Conservation (phyloP, 441 rosid species). For the Omphalea diandra region DNA sequence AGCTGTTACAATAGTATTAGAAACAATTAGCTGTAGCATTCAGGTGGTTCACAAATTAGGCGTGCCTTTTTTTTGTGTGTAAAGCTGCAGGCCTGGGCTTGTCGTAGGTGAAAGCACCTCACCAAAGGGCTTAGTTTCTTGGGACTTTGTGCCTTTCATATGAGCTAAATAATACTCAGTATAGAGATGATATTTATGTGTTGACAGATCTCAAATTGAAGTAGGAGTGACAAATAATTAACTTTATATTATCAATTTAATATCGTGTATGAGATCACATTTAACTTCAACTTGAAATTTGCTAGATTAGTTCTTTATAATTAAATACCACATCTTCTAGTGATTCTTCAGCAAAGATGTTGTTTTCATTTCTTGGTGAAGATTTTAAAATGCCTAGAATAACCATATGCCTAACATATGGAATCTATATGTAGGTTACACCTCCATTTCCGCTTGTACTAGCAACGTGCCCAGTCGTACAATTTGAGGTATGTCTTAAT, state of each 20-base stretch:
- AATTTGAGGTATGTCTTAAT: slow-evolving; percentile 63
- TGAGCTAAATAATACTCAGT: background rate
- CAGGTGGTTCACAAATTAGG: too few species aligned
- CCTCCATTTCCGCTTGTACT: slow-evolving; percentile 69
- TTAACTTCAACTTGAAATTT: background rate
- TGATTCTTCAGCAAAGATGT: background rate
- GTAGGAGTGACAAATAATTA: background rate
- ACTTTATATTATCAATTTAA: background rate
- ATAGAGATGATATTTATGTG: background rate
- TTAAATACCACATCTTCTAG: background rate
- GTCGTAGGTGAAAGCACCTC: too few species aligned
- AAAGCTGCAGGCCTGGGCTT: too few species aligned
- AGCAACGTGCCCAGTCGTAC: slow-evolving; percentile 62
- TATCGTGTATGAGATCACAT: background rate
- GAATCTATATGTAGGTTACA: slow-evolving; percentile 61
- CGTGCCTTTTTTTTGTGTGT: too few species aligned
- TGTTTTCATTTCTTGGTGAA: background rate
- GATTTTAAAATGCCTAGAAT: background rate
- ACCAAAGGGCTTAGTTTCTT: too few species aligned
- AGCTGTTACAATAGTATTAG: too few species aligned
- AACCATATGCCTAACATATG: slow-evolving; percentile 25
- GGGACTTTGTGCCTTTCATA: background rate
- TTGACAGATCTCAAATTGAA: background rate
- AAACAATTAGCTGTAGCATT: too few species aligned
- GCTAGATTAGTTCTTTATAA: background rate